These are phyloP conservation scores for Pyricularia grisea DNA, from an alignment of 2,329 filamentous ascomycete genomes.

Conservation along the genomic window DNA sequence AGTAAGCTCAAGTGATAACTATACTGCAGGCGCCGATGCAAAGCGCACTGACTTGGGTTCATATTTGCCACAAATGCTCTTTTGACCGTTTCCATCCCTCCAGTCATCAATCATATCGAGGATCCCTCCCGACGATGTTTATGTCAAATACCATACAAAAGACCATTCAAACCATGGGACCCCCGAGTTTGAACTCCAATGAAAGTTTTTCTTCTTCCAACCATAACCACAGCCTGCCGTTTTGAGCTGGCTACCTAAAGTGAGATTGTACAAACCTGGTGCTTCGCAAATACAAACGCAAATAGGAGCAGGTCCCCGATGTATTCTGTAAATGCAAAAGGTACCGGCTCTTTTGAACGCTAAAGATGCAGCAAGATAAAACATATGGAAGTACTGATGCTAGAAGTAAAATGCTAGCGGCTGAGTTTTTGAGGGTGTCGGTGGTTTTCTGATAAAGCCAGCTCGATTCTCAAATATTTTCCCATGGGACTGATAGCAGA, in stretches of 20 bases:
- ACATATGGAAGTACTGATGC: background rate
- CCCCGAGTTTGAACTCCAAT: background rate
- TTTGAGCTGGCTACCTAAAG: background rate
- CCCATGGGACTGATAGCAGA: background rate
- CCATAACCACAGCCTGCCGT: background rate
- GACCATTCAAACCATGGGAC: background rate
- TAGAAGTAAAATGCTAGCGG: background rate
- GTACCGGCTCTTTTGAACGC: background rate
- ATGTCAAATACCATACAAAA: background rate
- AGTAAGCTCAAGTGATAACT: background rate
- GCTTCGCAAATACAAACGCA: background rate
- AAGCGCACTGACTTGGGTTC: background rate
- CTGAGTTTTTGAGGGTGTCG: background rate
- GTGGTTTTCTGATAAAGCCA: background rate
- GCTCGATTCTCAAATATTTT: background rate
- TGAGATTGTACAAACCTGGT: background rate
- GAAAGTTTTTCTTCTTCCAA: background rate
- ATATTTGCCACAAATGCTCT: background rate
- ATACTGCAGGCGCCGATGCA: background rate
- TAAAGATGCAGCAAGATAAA: background rate
- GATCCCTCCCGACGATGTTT: background rate
- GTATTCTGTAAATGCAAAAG: background rate
- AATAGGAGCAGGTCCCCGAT: background rate
- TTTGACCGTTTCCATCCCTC: background rate
- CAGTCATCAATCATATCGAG: background rate